Conservation (phyloP, 441 rosid genomes). For the Populus hybrid region DNA sequence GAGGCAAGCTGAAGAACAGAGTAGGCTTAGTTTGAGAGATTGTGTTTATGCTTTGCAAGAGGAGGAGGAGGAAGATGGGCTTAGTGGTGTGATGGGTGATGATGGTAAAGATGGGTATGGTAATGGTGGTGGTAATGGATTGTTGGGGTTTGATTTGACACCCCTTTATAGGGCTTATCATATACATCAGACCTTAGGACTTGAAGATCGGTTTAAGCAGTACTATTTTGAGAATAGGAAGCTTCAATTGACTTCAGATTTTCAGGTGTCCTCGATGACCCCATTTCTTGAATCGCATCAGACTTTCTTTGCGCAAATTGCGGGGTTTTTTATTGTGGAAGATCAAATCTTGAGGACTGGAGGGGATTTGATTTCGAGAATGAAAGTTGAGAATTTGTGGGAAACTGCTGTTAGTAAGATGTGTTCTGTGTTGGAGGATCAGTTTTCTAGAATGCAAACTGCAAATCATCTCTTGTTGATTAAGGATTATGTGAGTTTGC, state of each 20-base stretch:
- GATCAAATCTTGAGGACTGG: conserved; percentile 88
- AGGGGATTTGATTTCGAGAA: conserved; percentile 75
- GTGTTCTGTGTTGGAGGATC: conserved; percentile 96
- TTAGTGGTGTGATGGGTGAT: conserved; percentile 30
- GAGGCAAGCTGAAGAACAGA: conserved; percentile 96
- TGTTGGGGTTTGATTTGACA: conserved; percentile 69
- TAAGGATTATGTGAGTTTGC: conserved; percentile 94
- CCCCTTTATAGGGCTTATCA: conserved; percentile 89
- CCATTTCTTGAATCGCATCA: conserved; percentile 97
- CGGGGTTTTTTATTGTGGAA: conserved; percentile 91
- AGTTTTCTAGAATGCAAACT: conserved; percentile 97
- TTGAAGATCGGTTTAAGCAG: conserved; percentile 78
- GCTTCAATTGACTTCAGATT: conserved; percentile 90
- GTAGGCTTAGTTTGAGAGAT: conserved; percentile 80
- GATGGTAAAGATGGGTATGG: conserved; percentile 28
- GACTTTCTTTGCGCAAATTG: conserved; percentile 93
- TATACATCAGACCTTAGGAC: conserved; percentile 79
- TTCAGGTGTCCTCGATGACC: conserved; percentile 96
- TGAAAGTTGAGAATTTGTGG: conserved; percentile 91
- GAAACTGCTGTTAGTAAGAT: conserved; percentile 88
- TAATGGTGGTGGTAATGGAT: conserved; percentile 47
- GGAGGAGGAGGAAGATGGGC: conserved; percentile 68
- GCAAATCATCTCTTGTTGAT: conserved; percentile 91
- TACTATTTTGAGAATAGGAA: conserved; percentile 87
- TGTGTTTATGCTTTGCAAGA: conserved; percentile 79